Evolutionary conservation across 768 basidiomycete genomes (phyloP).

Genomic region (Galerina marginata): DNA sequence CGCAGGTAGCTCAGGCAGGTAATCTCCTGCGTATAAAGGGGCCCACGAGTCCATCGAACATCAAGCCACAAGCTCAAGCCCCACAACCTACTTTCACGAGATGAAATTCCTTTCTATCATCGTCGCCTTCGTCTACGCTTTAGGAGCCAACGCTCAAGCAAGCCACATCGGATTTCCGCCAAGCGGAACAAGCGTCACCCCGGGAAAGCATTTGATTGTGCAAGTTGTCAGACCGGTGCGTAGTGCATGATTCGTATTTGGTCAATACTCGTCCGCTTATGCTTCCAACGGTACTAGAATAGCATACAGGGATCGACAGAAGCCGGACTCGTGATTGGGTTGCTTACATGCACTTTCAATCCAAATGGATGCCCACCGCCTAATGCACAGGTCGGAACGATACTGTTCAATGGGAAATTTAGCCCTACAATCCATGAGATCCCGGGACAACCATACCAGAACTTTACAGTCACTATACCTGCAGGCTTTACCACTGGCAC

Average conservation of each 20-base stretch:
- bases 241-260: not conserved
- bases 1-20: too few species aligned
- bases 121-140: conserved; percentile 24
- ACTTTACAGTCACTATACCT: conserved; percentile 46
- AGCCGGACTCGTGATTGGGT: conserved; percentile 48
- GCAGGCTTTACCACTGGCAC: conserved; percentile 23
- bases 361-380: conserved; percentile 25
- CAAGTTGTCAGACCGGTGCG: conserved; percentile 46
- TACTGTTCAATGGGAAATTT: conserved; percentile 49
- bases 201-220: conserved; percentile 39
- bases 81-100: not conserved
- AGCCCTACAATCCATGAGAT: conserved; percentile 37
- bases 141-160: conserved; percentile 42
- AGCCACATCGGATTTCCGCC: conserved; percentile 40
- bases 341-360: conserved; percentile 40
- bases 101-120: conserved; percentile 22
- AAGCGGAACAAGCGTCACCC: conserved; percentile 25
- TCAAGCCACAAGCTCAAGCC: not conserved
- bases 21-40: too few species aligned
- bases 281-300: conserved; percentile 29
- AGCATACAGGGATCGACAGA: conserved; percentile 45
- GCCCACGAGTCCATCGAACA: too few species aligned
- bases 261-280: not conserved
- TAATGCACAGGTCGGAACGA: conserved; percentile 35
- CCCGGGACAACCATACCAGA: conserved; percentile 44